These are phyloP conservation scores for Sarocladium strictum DNA, from an alignment of 2,329 filamentous ascomycete genomes.

Conservation along the genomic window DNA sequence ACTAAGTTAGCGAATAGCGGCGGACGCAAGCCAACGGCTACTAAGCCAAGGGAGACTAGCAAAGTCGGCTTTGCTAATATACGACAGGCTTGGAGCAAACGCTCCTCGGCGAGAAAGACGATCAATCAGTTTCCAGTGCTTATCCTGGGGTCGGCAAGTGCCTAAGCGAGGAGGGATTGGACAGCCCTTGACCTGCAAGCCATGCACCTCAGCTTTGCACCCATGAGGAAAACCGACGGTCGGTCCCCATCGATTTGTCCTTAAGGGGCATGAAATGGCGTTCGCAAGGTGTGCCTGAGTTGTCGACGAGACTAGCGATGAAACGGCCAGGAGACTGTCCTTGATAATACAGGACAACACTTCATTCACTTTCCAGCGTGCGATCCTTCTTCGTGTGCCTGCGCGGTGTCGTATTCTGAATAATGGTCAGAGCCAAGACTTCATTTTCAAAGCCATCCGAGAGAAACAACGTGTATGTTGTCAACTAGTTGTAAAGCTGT, in stretches of 20 bases:
- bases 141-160: neutral
- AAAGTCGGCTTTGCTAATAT: neutral
- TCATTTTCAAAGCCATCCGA: neutral
- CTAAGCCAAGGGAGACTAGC: neutral
- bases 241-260: neutral
- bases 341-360: too few relatives aligned
- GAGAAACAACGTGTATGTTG: neutral
- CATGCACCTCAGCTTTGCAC: slow-evolving; percentile 7
- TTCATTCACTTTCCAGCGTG: too few relatives aligned
- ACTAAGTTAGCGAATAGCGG: neutral
- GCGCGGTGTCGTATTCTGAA: too few relatives aligned
- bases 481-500: neutral
- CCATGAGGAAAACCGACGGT: neutral
- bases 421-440: too few relatives aligned
- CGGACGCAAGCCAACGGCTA: neutral
- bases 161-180: slow-evolving; percentile 5
- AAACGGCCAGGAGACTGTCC: too few relatives aligned
- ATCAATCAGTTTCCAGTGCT: neutral
- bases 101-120: neutral
- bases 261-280: neutral
- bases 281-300: slow-evolving; percentile 4
- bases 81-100: neutral
- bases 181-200: neutral
- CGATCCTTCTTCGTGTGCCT: too few relatives aligned
- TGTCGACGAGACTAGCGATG: neutral